Base-by-base conservation (phyloP, 1,139 yeast genomes). In the Yamadazyma atlantica region DNA sequence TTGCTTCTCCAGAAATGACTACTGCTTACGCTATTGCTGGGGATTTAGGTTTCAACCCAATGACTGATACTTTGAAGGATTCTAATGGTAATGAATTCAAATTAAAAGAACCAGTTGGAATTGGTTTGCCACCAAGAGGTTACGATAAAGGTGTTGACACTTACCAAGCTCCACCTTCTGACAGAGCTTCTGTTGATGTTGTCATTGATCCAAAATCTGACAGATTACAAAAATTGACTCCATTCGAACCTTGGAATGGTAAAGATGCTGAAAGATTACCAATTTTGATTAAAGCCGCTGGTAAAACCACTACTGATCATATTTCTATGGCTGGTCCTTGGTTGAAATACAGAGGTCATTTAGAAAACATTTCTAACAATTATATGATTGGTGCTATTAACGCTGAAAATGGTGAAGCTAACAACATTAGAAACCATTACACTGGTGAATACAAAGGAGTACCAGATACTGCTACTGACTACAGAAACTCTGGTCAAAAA, bases 321-420 rank as follows among this genome's bases (percentile, higher is more conserved):
- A 92, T 92, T 62, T 90, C 97, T 61, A 89, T 87, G 94, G 98
- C 98, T 65, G 98, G 98, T 75, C 97, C 97, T 66, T 92, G 98
- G 98, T 87, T 92, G 80, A 92, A 92, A 79, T 92, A 92, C 95
- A 88, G 97, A 80, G 98, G 98, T 76, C 98, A 92, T 78, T 80
- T 92, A 75, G 94, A 89, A 77, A 92, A 92, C 84, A 92, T 92
- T 65, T 89, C 97, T 60, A 88, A 90, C 80, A 92, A 92, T 80
- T 89, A 90, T 76, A 89, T 92, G 97, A 92, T 92, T 78, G 98
- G 98, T 77, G 98, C 97, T 55, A 89, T 82, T 65, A 92, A 92
- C 72, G 92, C 90, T 61, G 97, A 86, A 76, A 92, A 92, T 72
- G 88, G 84, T 56, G 89, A 92, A 78, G 96, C 95, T 54, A 92